Percentiles rank a stretch among this genome's conserved stretches.
These are phyloP conservation scores for Kappamyces sp. DNA, from an alignment of 192 early-diverging fungal genomes.

Conservation along the genomic window DNA sequence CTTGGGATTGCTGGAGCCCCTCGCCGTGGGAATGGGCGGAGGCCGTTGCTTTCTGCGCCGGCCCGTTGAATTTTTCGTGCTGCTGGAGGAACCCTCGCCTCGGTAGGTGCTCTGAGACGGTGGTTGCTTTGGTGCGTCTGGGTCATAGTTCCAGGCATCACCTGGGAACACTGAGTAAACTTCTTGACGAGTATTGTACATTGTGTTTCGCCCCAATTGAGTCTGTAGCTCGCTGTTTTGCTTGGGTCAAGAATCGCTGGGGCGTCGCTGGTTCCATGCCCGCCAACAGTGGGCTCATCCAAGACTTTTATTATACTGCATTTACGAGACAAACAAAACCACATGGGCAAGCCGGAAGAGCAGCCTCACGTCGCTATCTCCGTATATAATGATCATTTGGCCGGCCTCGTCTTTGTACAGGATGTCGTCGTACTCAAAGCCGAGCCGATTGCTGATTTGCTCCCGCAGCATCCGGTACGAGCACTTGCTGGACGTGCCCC, in stretches of 20 bases:
- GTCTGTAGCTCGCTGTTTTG: too few relatives aligned
- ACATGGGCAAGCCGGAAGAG: neutral
- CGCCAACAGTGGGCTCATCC: too few relatives aligned
- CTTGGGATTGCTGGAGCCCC: slow-evolving; percentile 24
- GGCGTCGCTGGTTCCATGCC: too few relatives aligned
- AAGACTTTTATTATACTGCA: neutral
- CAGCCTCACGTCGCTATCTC: slow-evolving; percentile 9
- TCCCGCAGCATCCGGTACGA: slow-evolving; percentile 1
- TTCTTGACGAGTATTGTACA: neutral
- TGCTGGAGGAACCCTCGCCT: neutral
- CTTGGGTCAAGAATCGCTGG: too few relatives aligned
- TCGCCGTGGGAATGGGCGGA: slow-evolving; percentile 2
- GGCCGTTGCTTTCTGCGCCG: neutral
- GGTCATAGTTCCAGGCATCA: neutral
- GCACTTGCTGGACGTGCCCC: neutral
- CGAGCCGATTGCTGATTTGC: slow-evolving; percentile 1
- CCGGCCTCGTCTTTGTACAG: slow-evolving; percentile 12
- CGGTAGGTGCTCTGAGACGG: neutral
- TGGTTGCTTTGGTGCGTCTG: neutral
- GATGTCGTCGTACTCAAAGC: slow-evolving; percentile 1
- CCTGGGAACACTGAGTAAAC: neutral
- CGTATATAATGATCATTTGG: slow-evolving; percentile 6
- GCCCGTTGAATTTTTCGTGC: neutral
- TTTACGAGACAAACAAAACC: neutral
- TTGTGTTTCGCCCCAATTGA: neutral